phyloP scores from a whole-genome alignment of 2,329 filamentous ascomycete genomes.

The Amauroascus verrucosus region DNA sequence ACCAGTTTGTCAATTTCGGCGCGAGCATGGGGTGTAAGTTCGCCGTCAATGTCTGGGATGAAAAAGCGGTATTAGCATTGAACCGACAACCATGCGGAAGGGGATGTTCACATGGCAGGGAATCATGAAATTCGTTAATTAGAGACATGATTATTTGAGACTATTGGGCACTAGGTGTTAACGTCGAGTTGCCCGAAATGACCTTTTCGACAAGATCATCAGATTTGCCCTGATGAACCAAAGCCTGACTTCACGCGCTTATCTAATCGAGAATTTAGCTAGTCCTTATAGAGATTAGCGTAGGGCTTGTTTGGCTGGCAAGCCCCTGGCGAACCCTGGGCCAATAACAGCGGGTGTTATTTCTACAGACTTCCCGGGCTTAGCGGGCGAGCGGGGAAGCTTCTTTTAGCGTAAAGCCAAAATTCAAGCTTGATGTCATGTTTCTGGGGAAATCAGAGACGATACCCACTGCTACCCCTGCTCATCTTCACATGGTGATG shows the following conservation, averaged over 20 bases:
- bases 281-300: not conserved
- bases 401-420: not conserved
- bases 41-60: slow-evolving; percentile 64
- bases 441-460: not conserved
- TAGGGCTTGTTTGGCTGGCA: not conserved
- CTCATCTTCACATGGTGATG: slow-evolving; percentile 7
- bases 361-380: not conserved
- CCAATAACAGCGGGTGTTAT: not conserved
- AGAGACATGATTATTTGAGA: slow-evolving; percentile 47
- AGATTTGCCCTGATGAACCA: too few species aligned
- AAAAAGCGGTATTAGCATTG: slow-evolving; percentile 12
- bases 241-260: too few species aligned
- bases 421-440: not conserved
- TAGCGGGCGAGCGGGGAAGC: not conserved
- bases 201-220: not conserved
- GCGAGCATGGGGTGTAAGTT: slow-evolving; percentile 53
- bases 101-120: slow-evolving; percentile 57
- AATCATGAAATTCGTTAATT: slow-evolving; percentile 62
- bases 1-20: slow-evolving; percentile 61
- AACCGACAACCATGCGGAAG: slow-evolving; percentile 2
- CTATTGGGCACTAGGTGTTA: not conserved
- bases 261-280: not conserved
- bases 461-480: not conserved
- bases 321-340: not conserved
- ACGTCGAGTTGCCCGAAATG: not conserved